A percentile compares a stretch with the other conserved stretches of the same genome.
Conservation (phyloP, 2,329 filamentous ascomycete species). For the Neonectria magnoliae region DNA sequence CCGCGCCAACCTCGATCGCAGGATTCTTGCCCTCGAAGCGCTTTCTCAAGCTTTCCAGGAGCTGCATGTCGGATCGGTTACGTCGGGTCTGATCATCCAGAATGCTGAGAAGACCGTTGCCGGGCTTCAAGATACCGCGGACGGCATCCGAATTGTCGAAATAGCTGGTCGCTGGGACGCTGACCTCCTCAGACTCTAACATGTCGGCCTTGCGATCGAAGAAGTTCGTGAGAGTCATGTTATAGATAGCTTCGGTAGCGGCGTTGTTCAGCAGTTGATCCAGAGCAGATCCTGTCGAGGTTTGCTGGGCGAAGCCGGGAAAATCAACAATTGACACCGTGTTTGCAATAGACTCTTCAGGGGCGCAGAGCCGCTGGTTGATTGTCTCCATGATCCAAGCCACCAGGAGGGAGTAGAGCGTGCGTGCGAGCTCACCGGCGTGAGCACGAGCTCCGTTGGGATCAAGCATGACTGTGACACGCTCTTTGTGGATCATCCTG, state of each 20-base stretch:
- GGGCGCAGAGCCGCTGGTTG: conserved; percentile 88
- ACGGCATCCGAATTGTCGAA: conserved; percentile 98
- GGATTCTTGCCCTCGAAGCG: conserved; percentile 95
- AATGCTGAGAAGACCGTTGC: conserved; percentile 93
- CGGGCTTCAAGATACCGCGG: conserved; percentile 87
- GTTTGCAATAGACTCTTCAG: conserved; percentile 89
- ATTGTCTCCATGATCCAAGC: conserved; percentile 93
- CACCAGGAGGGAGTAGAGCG: conserved; percentile 91
- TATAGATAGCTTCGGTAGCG: conserved; percentile 90
- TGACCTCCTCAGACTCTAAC: conserved; percentile 93
- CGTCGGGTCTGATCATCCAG: conserved; percentile 95
- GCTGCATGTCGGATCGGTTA: conserved; percentile 86
- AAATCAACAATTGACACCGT: conserved; percentile 97
- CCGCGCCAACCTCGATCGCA: conserved; percentile 81
- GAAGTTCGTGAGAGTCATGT: conserved; percentile 93
- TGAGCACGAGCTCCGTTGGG: conserved; percentile 89
- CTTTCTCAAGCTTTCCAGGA: conserved; percentile 90
- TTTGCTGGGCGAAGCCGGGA: conserved; percentile 88
- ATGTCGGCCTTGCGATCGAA: conserved; percentile 95
- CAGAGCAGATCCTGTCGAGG: conserved; percentile 83
- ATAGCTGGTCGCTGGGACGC: conserved; percentile 90
- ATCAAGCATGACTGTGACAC: conserved; percentile 98
- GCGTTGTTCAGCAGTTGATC: conserved; percentile 97
- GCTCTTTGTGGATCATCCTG: conserved; percentile 93
- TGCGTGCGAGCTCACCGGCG: conserved; percentile 92